Evolutionary conservation across 2,329 filamentous ascomycete species (phyloP).

Genomic region (Epicoccum sorghinum): DNA sequence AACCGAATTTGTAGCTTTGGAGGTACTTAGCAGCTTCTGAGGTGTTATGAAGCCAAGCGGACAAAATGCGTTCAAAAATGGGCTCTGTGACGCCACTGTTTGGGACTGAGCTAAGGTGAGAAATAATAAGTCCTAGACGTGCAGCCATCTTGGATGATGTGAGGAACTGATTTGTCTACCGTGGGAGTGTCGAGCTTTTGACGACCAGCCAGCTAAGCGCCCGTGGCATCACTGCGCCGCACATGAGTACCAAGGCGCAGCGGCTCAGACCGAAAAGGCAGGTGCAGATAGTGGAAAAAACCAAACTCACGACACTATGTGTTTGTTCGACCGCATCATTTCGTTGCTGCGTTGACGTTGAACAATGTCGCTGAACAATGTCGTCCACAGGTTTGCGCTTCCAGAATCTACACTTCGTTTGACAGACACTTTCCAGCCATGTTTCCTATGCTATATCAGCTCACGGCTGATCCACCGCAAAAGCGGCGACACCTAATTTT

Average conservation of each 20-base stretch:
- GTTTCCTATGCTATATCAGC: not conserved
- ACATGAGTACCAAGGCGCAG: not conserved
- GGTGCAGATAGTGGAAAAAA: too few relatives aligned
- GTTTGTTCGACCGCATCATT: not conserved
- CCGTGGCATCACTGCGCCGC: conserved; percentile 5
- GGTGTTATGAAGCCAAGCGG: too few relatives aligned
- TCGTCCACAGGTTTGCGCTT: not conserved
- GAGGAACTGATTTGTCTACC: not conserved
- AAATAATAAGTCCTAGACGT: not conserved
- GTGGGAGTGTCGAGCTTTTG: not conserved
- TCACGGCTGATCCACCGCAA: not conserved
- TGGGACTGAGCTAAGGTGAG: not conserved
- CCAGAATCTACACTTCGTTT: not conserved
- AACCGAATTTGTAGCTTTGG: too few relatives aligned
- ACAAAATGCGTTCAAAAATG: not conserved
- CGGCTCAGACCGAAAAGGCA: not conserved
- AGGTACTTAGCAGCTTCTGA: not conserved
- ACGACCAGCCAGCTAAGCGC: not conserved
- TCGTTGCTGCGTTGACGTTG: not conserved
- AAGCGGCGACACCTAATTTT: not conserved
- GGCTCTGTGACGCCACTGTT: not conserved
- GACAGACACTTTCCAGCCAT: not conserved
- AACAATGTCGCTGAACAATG: not conserved
- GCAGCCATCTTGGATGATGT: not conserved
- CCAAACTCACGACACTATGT: not conserved